phyloP scores from a whole-genome alignment of 2,329 filamentous ascomycete genomes.

The Paracoccidioides brasiliensis region DNA sequence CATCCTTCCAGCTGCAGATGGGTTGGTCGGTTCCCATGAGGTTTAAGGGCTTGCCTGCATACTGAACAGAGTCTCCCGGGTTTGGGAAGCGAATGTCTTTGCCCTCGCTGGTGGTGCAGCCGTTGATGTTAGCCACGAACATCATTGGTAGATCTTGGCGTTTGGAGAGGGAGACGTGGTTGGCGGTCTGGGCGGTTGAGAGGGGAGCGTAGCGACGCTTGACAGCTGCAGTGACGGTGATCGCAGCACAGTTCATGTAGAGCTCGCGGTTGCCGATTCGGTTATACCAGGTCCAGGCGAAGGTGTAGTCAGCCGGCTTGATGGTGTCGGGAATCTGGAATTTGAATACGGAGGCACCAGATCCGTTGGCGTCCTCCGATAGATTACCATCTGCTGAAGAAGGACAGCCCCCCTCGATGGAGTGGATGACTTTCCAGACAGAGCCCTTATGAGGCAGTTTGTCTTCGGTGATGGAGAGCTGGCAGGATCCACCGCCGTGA shows the following conservation, averaged over 20 bases:
- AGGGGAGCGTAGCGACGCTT: slow-evolving; percentile 20
- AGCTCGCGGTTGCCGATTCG: slow-evolving; percentile 84
- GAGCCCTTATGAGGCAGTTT: slow-evolving; percentile 50
- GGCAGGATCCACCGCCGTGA: slow-evolving; percentile 88
- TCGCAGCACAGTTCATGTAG: slow-evolving; percentile 90
- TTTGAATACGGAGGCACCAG: slow-evolving; percentile 46
- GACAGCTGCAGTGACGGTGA: slow-evolving; percentile 48
- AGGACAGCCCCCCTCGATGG: slow-evolving; percentile 75
- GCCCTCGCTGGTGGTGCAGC: slow-evolving; percentile 43
- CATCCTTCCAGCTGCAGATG: slow-evolving; percentile 17
- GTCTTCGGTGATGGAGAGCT: slow-evolving; percentile 75
- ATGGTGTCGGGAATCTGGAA: slow-evolving; percentile 62
- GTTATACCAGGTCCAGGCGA: slow-evolving; percentile 95
- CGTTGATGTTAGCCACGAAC: slow-evolving; percentile 59
- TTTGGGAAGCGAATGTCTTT: slow-evolving; percentile 55
- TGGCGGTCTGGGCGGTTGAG: slow-evolving; percentile 4
- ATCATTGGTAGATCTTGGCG: slow-evolving; percentile 56
- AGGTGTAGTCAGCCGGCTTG: slow-evolving; percentile 59
- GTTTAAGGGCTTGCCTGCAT: slow-evolving; percentile 29
- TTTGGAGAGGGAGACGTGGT: slow-evolving; percentile 31
- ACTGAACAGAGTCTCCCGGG: slow-evolving; percentile 47
- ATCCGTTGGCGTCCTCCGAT: slow-evolving; percentile 32
- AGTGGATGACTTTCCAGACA: slow-evolving; percentile 81
- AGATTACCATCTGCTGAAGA: slow-evolving; percentile 48
- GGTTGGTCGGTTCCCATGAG: slow-evolving; percentile 21